Conservation (phyloP, 495 filamentous ascomycete genomes). For the Neurospora discreta region DNA sequence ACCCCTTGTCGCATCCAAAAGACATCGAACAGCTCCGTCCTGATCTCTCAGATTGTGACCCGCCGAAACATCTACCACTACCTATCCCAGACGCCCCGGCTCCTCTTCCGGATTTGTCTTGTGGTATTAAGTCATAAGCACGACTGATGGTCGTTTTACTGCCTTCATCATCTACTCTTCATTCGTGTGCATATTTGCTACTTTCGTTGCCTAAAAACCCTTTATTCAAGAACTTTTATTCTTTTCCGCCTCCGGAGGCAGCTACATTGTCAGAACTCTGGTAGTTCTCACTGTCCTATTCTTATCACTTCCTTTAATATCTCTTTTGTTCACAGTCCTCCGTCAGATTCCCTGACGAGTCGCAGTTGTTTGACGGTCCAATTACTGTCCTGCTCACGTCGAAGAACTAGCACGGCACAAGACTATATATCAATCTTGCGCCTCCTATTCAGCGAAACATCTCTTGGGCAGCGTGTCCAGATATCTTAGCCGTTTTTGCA, state of each 20-base stretch:
- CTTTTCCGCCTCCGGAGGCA: neutral
- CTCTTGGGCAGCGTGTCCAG: neutral
- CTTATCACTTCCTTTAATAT: slow-evolving; percentile 11
- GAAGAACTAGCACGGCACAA: neutral
- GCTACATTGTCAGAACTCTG: slow-evolving; percentile 31
- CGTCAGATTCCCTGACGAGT: neutral
- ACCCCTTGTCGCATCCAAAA: neutral
- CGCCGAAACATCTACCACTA: neutral
- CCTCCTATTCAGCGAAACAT: neutral
- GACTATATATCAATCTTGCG: neutral
- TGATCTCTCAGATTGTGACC: slow-evolving; percentile 8
- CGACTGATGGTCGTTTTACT: neutral
- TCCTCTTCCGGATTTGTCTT: neutral
- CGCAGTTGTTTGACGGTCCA: neutral
- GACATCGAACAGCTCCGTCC: slow-evolving; percentile 6
- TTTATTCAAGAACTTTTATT: slow-evolving; percentile 12
- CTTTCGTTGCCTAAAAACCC: neutral
- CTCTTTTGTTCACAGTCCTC: slow-evolving; percentile 1
- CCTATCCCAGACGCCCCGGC: neutral
- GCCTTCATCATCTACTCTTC: neutral
- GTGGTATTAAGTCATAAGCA: slow-evolving; percentile 1
- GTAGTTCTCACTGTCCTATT: slow-evolving; percentile 34
- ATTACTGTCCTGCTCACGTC: neutral
- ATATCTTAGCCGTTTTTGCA: neutral
- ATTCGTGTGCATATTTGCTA: neutral